phyloP scores from a whole-genome alignment of 2,329 filamentous ascomycete genomes.

The Aspergillus nomiae region DNA sequence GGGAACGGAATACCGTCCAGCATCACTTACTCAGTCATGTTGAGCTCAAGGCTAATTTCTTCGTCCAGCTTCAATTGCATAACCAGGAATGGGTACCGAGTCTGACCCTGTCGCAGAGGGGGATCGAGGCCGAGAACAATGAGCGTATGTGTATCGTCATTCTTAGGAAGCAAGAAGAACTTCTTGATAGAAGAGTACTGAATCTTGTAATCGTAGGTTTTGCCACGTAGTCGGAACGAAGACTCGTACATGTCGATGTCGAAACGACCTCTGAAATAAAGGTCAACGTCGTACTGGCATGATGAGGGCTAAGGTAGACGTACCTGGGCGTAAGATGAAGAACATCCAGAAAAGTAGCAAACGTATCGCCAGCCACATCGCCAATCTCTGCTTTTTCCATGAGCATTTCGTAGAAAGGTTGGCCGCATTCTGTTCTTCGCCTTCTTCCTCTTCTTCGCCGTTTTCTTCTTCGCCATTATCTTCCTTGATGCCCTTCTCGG shows the following conservation, averaged over 20 bases:
- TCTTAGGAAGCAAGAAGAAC: constrained; percentile 97
- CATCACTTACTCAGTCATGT: constrained; percentile 72
- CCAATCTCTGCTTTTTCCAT: constrained; percentile 99
- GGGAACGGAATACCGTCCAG: neutral
- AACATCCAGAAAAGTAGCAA: constrained; percentile 94
- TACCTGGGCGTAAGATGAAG: constrained; percentile 93
- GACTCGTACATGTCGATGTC: constrained; percentile 99
- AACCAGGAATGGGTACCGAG: constrained; percentile 94
- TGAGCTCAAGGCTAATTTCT: constrained; percentile 93
- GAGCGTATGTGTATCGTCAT: constrained; percentile 95
- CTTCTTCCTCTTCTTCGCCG: constrained; percentile 59
- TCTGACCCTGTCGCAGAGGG: constrained; percentile 93
- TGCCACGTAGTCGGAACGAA: constrained; percentile 94
- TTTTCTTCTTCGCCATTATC: constrained; percentile 68
- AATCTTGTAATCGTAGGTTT: constrained; percentile 99
- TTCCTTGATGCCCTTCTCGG: constrained; percentile 66
- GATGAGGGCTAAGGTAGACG: constrained; percentile 20
- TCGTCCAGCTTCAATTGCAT: constrained; percentile 99
- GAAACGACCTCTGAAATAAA: constrained; percentile 78
- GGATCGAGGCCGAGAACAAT: constrained; percentile 94
- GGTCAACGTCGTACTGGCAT: constrained; percentile 19
- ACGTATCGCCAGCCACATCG: constrained; percentile 97
- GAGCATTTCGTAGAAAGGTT: constrained; percentile 96
- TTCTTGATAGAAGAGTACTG: constrained; percentile 98
- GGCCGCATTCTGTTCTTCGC: constrained; percentile 89